phyloP scores from a whole-genome alignment of 441 rosid species.

The Croton setiger region DNA sequence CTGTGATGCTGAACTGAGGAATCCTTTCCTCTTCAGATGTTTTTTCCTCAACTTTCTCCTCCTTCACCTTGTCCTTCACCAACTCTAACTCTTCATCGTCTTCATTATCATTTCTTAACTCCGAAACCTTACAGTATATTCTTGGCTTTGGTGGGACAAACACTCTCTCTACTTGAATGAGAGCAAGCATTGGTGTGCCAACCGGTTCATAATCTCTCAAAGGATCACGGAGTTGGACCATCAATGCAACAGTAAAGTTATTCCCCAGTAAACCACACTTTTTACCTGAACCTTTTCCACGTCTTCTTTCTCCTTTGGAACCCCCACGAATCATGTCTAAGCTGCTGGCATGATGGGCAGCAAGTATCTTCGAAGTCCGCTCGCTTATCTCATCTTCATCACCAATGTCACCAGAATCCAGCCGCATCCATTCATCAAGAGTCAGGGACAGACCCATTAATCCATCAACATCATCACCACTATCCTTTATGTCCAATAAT shows the following conservation, averaged over 20 bases:
- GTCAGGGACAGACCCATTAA: slow-evolving; percentile 88
- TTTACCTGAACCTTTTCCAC: slow-evolving; percentile 53
- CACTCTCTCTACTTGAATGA: slow-evolving; percentile 91
- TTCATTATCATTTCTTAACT: slow-evolving; percentile 41
- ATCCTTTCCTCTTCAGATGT: slow-evolving; percentile 47
- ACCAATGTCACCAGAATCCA: slow-evolving; percentile 82
- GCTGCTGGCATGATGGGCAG: slow-evolving; percentile 88
- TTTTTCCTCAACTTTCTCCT: slow-evolving; percentile 41
- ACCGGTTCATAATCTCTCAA: slow-evolving; percentile 80
- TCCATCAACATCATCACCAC: slow-evolving; percentile 57
- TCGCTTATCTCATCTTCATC: slow-evolving; percentile 77
- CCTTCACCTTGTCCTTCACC: slow-evolving; percentile 25
- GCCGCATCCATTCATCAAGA: slow-evolving; percentile 90
- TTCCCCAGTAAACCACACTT: slow-evolving; percentile 83
- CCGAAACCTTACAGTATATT: slow-evolving; percentile 63
- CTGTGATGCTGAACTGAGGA: slow-evolving; percentile 67
- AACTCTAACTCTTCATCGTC: slow-evolving; percentile 42
- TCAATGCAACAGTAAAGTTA: slow-evolving; percentile 81
- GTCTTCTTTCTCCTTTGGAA: slow-evolving; percentile 61
- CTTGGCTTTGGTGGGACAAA: slow-evolving; percentile 83
- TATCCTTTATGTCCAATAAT: slow-evolving; percentile 58
- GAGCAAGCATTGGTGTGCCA: slow-evolving; percentile 95
- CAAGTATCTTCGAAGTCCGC: slow-evolving; percentile 75
- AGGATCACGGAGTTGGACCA: slow-evolving; percentile 93
- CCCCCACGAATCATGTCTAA: slow-evolving; percentile 63